Evolutionary conservation across 148 eudicot species (phyloP), one percentile per base, ranked within the genome.

Genomic region (Chenopodium formosanum): DNA sequence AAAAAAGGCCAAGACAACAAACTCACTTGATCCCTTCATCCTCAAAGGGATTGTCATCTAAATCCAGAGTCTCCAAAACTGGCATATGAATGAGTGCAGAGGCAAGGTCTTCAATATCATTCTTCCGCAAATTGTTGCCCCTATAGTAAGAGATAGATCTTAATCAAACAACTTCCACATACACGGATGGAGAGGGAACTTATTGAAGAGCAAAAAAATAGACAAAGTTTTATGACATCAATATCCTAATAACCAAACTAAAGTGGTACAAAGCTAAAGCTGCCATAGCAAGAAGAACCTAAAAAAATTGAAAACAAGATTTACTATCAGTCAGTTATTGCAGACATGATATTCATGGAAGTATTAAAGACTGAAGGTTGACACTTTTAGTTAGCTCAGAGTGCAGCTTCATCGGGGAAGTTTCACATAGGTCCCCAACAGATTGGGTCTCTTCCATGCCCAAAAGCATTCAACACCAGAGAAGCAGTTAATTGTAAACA

Each of bases 1-100:
- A 4, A 40, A 34, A 40, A 40, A 40, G 44, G 79, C 82, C 46
- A 44, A 73, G 73, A 53, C 76, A 70, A 56, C 17, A 50, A 73
- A 84, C 90, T 84, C 9, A 93, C 97, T 75, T 90, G 87, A 96
- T 79, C 85, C 97, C 97, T 60, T 88, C 90, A 80, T 92, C 93
- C 86, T 86, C 95, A 32, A 96, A 85, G 65, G 90, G 87, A 83
- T 96, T 96, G 86, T 96, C 98, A 76, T 94, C 87, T 72, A 95
- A 83, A 88, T 95, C 94, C 71, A 95, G 87, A 80, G 32, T 84
- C 82, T 93, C 87, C 86, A 95, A 81, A 69, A 81, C 86, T 68
- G 99, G 97, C 92, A 95, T 91, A 85, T 89, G 81, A 78, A 77
- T 76, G 73, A 93, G 86, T 58, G 92, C 97, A 82, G 81, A 87